A percentile compares a stretch with the other conserved stretches of the same genome.
Conservation (phyloP, 805 yeast genomes). For the Lipomyces yamadae region DNA sequence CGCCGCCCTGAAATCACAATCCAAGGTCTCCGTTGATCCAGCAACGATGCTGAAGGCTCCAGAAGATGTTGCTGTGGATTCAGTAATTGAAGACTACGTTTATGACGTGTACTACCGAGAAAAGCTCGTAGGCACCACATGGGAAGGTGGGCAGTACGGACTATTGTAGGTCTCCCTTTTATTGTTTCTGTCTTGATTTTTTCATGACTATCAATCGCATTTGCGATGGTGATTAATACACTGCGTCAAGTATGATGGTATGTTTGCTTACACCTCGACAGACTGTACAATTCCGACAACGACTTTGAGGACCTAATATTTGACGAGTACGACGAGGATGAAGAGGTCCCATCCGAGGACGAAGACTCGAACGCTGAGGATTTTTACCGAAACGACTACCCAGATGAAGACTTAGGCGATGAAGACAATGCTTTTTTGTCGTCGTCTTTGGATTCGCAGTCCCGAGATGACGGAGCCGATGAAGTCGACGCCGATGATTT, state of each 20-base stretch:
- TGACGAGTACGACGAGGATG: slow-evolving; percentile 36
- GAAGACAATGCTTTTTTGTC: slow-evolving; percentile 50
- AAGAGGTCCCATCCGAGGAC: slow-evolving; percentile 42
- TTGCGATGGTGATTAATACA: neutral
- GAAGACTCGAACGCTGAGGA: slow-evolving; percentile 72
- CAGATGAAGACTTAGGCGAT: slow-evolving; percentile 74
- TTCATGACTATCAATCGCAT: neutral
- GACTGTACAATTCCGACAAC: slow-evolving; percentile 23
- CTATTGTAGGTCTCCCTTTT: slow-evolving; percentile 31
- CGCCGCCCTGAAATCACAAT: slow-evolving; percentile 13
- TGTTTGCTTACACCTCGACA: slow-evolving; percentile 5
- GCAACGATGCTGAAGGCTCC: neutral
- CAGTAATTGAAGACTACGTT: slow-evolving; percentile 70
- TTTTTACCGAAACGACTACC: slow-evolving; percentile 89
- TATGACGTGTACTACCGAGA: slow-evolving; percentile 85
- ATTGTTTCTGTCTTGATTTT: neutral
- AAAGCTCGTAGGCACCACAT: slow-evolving; percentile 45
- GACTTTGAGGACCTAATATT: slow-evolving; percentile 28
- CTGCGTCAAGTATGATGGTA: neutral
- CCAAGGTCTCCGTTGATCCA: slow-evolving; percentile 15
- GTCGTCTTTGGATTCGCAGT: slow-evolving; percentile 35
- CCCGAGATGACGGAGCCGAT: slow-evolving; percentile 49
- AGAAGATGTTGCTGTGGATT: slow-evolving; percentile 30
- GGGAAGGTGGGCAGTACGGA: slow-evolving; percentile 38
- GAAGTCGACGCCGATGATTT: slow-evolving; percentile 34